Conservation (phyloP, 345 rosid species). For the Gossypium arboreum region DNA sequence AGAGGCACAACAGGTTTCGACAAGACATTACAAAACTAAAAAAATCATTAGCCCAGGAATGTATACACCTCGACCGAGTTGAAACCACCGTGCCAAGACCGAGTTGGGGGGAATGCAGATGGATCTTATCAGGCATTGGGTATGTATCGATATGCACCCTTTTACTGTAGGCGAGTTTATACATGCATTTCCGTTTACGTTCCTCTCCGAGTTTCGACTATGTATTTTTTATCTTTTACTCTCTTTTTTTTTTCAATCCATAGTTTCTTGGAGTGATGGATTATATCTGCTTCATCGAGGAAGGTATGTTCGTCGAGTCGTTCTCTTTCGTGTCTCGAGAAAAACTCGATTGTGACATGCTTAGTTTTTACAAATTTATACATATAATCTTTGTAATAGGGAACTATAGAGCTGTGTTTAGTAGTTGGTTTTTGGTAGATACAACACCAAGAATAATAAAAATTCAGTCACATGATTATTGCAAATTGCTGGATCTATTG, state of each 20-base stretch:
- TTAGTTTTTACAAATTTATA: slow-evolving; percentile 24
- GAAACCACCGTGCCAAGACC: slow-evolving; percentile 18
- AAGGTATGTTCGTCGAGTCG: slow-evolving; percentile 19
- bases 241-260: neutral
- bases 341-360: slow-evolving; percentile 28
- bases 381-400: slow-evolving; percentile 36
- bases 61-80: slow-evolving; percentile 16
- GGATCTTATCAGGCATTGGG: slow-evolving; percentile 19
- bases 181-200: slow-evolving; percentile 18
- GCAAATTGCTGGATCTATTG: neutral
- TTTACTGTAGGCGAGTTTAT: slow-evolving; percentile 21
- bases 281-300: slow-evolving; percentile 20
- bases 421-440: slow-evolving; percentile 8
- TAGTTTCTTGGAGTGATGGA: slow-evolving; percentile 29
- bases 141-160: slow-evolving; percentile 22
- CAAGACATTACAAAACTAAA: slow-evolving; percentile 43
- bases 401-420: slow-evolving; percentile 23
- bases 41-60: slow-evolving; percentile 5
- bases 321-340: slow-evolving; percentile 17
- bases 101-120: slow-evolving; percentile 13
- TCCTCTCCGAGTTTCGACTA: slow-evolving; percentile 12
- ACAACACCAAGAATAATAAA: slow-evolving; percentile 1
- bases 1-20: slow-evolving; percentile 40
- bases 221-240: neutral
- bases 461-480: neutral